phyloP scores from a whole-genome alignment of 2,329 filamentous ascomycete species.

The Xylogone sp. region DNA sequence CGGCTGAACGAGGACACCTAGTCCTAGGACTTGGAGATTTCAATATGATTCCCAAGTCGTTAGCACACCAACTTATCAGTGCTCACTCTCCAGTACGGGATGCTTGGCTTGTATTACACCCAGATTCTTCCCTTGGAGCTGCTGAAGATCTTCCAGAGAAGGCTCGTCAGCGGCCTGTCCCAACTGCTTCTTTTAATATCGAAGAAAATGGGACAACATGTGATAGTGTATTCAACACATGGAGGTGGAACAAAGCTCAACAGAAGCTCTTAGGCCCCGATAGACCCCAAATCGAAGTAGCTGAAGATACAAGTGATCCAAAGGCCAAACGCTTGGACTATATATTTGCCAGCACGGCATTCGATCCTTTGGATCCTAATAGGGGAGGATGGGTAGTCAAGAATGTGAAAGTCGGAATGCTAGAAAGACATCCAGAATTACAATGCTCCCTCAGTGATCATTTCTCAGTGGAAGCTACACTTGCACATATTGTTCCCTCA shows the following conservation, averaged over 20 bases:
- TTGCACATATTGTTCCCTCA: constrained; percentile 34
- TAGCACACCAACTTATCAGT: constrained; percentile 79
- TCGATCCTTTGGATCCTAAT: constrained; percentile 22
- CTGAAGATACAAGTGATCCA: constrained; percentile 64
- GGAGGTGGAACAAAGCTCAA: constrained; percentile 77
- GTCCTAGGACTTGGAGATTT: constrained; percentile 90
- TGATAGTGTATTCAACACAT: constrained; percentile 83
- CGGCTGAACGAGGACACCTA: constrained; percentile 75
- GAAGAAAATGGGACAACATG: constrained; percentile 81
- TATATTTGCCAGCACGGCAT: constrained; percentile 71
- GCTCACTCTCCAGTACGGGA: constrained; percentile 75
- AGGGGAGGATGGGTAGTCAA: constrained; percentile 63
- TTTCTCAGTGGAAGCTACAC: constrained; percentile 82
- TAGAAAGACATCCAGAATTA: constrained; percentile 73
- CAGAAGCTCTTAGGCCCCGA: constrained; percentile 65
- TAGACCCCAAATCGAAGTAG: constrained; percentile 54
- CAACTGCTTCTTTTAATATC: constrained; percentile 75
- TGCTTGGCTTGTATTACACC: constrained; percentile 80
- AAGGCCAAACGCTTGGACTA: constrained; percentile 90
- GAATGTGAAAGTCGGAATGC: constrained; percentile 72
- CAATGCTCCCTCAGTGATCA: constrained; percentile 90
- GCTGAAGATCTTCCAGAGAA: constrained; percentile 65
- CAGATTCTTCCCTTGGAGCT: constrained; percentile 76
- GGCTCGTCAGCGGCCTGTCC: constrained; percentile 61
- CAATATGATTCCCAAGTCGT: constrained; percentile 88